Base-by-base conservation (phyloP, 148 eudicot genomes). In the Simmondsia chinensis region DNA sequence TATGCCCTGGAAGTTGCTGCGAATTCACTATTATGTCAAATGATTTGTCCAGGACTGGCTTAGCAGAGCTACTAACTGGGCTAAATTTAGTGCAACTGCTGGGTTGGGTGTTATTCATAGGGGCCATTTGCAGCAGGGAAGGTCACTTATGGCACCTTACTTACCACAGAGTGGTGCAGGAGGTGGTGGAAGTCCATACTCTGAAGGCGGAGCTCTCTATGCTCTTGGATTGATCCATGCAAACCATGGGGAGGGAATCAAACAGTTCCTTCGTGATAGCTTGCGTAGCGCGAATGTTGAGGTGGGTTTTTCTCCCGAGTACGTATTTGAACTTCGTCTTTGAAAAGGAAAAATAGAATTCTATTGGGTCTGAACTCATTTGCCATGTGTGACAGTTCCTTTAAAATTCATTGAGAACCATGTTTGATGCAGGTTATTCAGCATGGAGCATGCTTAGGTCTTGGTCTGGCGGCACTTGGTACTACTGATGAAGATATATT, bases 31-130 rank as follows among this genome's bases (percentile, higher is more conserved):
- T 33, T 36, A 1, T 55, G 9, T 46, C 26, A 12, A n/a, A 26
- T 64, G 21, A 3, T 46, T 50, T 52, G 6, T 40, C n/a, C 71
- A 91, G 97, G 97, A 91, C 61, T 91, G 97, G 97, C 78, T 91
- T 37, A 91, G 97, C 65, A 72, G 95, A 49, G 97, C 97, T 48
- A 91, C 97, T 20, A 91, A 91, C 47, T 91, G 95, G 95, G 97
- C 97, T 22, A 91, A 91, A 51, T 91, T 91, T 66, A 85, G 95
- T 70, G 97, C 97, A 16, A 91, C 97, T 34, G 97, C 97, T 11
- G 97, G 97, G 50, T 59, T 91, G 46, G 97, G 97, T 33, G 97
- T 91, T 23, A 91, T 91, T 42, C 97, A 91, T 57, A 65, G 72
- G 66, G 97, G 97, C 37, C 97, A 91, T 59, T 59, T 91, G 54